Evolutionary conservation across 139 green algal species (phyloP).

Genomic region (Coelastrella sp.): DNA sequence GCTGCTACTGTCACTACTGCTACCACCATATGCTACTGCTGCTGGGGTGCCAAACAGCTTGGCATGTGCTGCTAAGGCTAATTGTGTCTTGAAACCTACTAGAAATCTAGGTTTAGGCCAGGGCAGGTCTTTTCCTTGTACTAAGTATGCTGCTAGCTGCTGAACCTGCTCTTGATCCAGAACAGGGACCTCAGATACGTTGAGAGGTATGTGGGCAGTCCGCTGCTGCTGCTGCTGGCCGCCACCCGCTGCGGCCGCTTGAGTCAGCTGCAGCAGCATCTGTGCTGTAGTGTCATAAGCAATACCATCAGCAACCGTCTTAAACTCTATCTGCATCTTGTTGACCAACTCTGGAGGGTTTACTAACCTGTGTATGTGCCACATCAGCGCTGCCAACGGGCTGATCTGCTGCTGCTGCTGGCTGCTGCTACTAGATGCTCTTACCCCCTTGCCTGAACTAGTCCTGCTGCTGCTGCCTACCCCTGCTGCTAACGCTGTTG

Average conservation of each 20-base stretch:
- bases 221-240: constrained; percentile 14
- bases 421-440: not conserved
- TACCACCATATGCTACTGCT: constrained; percentile 8
- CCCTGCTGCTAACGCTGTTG: not conserved
- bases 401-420: constrained; percentile 25
- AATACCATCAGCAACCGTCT: constrained; percentile 6
- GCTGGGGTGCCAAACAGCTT: constrained; percentile 47
- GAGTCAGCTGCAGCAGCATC: constrained; percentile 44
- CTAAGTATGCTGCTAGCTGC: constrained; percentile 48
- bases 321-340: constrained; percentile 51
- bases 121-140: constrained; percentile 26
- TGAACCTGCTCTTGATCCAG: constrained; percentile 32
- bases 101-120: constrained; percentile 49
- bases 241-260: not conserved
- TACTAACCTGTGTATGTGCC: constrained; percentile 47
- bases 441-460: too few species aligned
- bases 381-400: constrained; percentile 41
- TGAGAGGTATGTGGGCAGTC: constrained; percentile 8
- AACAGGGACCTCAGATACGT: constrained; percentile 30
- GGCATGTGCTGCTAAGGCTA: constrained; percentile 54
- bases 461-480: not conserved
- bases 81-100: constrained; percentile 46
- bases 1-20: not conserved
- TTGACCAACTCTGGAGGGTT: constrained; percentile 52
- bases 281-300: constrained; percentile 48